Percentiles rank a stretch among this genome's conserved stretches.
phyloP scores from a whole-genome alignment of 2,329 filamentous ascomycete species.

The Arachnomyces sp. region DNA sequence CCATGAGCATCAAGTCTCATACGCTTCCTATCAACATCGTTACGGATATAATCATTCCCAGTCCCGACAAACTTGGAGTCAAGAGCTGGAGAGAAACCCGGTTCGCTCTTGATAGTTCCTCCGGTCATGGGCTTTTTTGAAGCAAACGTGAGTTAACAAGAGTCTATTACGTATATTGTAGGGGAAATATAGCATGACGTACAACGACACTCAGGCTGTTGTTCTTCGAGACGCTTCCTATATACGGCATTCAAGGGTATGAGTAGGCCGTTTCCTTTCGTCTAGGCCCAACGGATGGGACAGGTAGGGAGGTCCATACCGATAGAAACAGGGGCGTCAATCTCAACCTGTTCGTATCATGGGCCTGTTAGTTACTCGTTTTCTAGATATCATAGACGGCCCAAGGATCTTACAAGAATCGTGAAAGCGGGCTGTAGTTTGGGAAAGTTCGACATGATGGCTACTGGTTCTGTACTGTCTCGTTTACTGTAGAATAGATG shows the following conservation, averaged over 20 bases:
- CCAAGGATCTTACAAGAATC: conserved; percentile 21
- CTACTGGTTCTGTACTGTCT: not conserved
- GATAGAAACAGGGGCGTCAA: conserved; percentile 22
- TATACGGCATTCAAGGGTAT: conserved; percentile 1
- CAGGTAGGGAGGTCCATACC: conserved; percentile 18
- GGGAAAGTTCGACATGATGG: conserved; percentile 30
- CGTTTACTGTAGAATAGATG: not conserved
- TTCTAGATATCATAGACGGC: conserved; percentile 1
- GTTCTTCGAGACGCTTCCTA: conserved; percentile 30
- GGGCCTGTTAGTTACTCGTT: not conserved
- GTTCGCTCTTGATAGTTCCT: conserved; percentile 28
- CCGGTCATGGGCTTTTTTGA: conserved; percentile 28
- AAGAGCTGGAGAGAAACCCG: conserved; percentile 27
- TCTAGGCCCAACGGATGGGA: not conserved
- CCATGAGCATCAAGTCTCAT: conserved; percentile 34
- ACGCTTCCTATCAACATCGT: conserved; percentile 31
- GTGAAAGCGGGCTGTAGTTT: conserved; percentile 34
- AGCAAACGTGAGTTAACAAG: not conserved
- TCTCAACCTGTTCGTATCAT: conserved; percentile 20
- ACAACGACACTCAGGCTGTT: conserved; percentile 31
- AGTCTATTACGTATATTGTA: conserved; percentile 1
- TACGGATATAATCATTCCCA: conserved; percentile 37
- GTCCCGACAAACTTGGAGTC: conserved; percentile 30
- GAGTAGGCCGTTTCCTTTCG: not conserved
- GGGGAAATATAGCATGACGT: conserved; percentile 8